Conservation (phyloP, 176 grass and related monocot genomes). For the Sorghum bicolor region Sorghum_bicolor_NCBIv3 NC_012874.2:67224001-67224500, state of each 20-base stretch:
- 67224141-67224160: constrained; percentile 34
- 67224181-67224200: not conserved
- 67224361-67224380: constrained; percentile 30
- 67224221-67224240: not conserved
- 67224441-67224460: constrained; percentile 59
- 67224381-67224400: constrained; percentile 31
- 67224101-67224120: constrained; percentile 29
- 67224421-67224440: constrained; percentile 71
- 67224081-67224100: constrained; percentile 8
- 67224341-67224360: not conserved
- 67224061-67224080: constrained; percentile 30
- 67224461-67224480: constrained; percentile 15
- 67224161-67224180: not conserved
- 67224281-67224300: constrained; percentile 9
- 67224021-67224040: constrained; percentile 34
- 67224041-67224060: constrained; percentile 24
- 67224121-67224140: constrained; percentile 25
- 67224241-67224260: constrained; percentile 2
- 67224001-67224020: constrained; percentile 10
- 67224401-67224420: constrained; percentile 63
- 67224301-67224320: constrained; percentile 22
- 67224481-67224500: constrained; percentile 26
- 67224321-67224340: constrained; percentile 11
- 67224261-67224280: constrained; percentile 18
- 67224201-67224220: not conserved